A percentile compares a stretch with the other conserved stretches of the same genome.
phyloP scores from a whole-genome alignment of 1,139 yeast genomes.

The Taiozyma onychis region DNA sequence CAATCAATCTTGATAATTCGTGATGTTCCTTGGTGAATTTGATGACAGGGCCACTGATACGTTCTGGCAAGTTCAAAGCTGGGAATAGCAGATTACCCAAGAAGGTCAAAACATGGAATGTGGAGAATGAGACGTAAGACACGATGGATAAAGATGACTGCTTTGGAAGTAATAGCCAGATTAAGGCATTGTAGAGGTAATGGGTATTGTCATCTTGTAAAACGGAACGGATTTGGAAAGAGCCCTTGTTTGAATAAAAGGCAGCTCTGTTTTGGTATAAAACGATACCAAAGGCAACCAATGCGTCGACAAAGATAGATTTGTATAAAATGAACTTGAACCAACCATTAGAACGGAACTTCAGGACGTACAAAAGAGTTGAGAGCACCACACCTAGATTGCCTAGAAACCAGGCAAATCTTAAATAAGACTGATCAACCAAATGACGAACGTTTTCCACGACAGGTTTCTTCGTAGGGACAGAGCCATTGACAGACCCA shows the following conservation, averaged over 20 bases:
- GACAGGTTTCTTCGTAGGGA: neutral
- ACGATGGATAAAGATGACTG: constrained; percentile 50
- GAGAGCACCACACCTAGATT: constrained; percentile 61
- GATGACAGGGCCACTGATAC: constrained; percentile 39
- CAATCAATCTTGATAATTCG: constrained; percentile 63
- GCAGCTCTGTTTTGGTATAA: constrained; percentile 42
- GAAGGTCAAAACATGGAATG: constrained; percentile 70
- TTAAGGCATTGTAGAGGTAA: constrained; percentile 50
- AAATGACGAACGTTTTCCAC: constrained; percentile 4
- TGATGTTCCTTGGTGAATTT: constrained; percentile 58
- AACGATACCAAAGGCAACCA: constrained; percentile 74
- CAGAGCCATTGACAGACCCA: neutral
- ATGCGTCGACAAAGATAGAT: constrained; percentile 55
- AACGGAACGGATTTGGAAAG: constrained; percentile 26
- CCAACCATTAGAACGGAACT: constrained; percentile 33
- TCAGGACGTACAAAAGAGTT: constrained; percentile 47
- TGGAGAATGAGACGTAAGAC: constrained; percentile 64
- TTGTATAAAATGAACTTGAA: constrained; percentile 49
- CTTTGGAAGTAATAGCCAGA: constrained; percentile 52
- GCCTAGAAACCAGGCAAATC: constrained; percentile 43
- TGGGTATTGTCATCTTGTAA: constrained; percentile 63
- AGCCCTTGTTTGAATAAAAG: constrained; percentile 3
- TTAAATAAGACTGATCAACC: constrained; percentile 22
- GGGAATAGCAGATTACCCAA: constrained; percentile 65
- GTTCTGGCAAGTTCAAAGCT: constrained; percentile 41